A percentile compares a stretch with the other conserved stretches of the same genome.
Evolutionary conservation across 2,329 filamentous ascomycete species (phyloP).

Genomic region (Aspergillus fumigatiaffinis): DNA sequence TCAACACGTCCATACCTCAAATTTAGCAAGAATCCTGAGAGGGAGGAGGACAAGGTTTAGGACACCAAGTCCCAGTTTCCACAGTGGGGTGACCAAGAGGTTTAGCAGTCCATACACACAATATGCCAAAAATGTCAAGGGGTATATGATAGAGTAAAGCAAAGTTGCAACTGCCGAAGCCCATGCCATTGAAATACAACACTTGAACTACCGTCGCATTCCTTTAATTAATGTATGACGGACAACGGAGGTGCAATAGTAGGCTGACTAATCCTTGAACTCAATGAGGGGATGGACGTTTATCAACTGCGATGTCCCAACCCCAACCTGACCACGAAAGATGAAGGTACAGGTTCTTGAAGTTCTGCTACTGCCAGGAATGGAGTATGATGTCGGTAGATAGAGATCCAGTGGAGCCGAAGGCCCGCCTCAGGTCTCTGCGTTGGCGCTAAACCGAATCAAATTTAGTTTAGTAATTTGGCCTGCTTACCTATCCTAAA

Average conservation of each 20-base stretch:
- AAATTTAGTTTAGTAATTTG: not conserved
- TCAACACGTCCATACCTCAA: slow-evolving; percentile 48
- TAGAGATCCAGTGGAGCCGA: not conserved
- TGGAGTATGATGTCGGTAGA: not conserved
- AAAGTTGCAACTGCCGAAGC: slow-evolving; percentile 7
- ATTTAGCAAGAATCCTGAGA: slow-evolving; percentile 47
- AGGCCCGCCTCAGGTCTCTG: not conserved
- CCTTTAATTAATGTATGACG: not conserved
- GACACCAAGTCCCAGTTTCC: slow-evolving; percentile 44
- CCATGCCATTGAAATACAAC: slow-evolving; percentile 7
- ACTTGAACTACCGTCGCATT: not conserved
- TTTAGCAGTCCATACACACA: slow-evolving; percentile 27
- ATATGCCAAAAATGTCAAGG: slow-evolving; percentile 15
- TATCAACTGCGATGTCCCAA: not conserved
- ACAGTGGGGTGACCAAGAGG: slow-evolving; percentile 45
- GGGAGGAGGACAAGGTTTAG: slow-evolving; percentile 45
- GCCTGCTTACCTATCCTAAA: not conserved
- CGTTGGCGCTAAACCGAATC: not conserved
- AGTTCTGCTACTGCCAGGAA: not conserved
- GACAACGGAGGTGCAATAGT: not conserved
- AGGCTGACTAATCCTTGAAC: not conserved
- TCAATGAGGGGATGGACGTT: not conserved
- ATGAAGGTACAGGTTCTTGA: not conserved
- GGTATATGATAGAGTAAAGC: slow-evolving; percentile 8
- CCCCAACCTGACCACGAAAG: not conserved